phyloP scores from a whole-genome alignment of 768 basidiomycete species.

The Terana coerulea region DNA sequence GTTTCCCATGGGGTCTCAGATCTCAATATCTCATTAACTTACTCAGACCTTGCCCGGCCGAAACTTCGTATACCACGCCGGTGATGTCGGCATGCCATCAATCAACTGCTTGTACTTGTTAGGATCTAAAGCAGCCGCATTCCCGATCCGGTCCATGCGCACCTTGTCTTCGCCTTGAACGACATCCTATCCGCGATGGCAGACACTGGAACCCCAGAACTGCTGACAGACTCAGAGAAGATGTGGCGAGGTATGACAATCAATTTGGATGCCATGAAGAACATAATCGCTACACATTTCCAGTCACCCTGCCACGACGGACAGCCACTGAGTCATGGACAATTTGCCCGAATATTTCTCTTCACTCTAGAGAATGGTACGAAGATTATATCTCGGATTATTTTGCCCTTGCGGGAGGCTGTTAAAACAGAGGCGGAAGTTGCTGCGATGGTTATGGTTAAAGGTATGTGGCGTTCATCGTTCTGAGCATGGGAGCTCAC shows the following conservation, averaged over 20 bases:
- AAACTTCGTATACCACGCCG: too few species aligned
- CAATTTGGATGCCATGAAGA: background rate
- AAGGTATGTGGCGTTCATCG: background rate
- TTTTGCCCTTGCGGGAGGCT: background rate
- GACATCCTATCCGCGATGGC: too few species aligned
- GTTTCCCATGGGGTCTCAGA: too few species aligned
- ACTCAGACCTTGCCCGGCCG: too few species aligned
- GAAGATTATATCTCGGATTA: background rate
- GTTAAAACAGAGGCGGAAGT: background rate
- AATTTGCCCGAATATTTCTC: background rate
- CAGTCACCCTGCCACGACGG: background rate
- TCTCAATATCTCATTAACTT: too few species aligned
- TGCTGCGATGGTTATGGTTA: background rate
- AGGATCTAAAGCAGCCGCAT: too few species aligned
- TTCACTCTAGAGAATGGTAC: background rate
- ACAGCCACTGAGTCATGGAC: background rate
- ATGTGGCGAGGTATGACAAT: background rate
- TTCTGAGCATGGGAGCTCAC: background rate
- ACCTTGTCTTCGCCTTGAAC: too few species aligned
- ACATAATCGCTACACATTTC: background rate
- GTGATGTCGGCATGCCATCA: too few species aligned
- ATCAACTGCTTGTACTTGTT: too few species aligned
- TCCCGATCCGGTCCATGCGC: too few species aligned
- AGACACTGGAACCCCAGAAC: too few species aligned
- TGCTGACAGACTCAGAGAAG: too few species aligned